phyloP scores from a whole-genome alignment of 2,329 filamentous ascomycete species.

The Falciphora oryzae region DNA sequence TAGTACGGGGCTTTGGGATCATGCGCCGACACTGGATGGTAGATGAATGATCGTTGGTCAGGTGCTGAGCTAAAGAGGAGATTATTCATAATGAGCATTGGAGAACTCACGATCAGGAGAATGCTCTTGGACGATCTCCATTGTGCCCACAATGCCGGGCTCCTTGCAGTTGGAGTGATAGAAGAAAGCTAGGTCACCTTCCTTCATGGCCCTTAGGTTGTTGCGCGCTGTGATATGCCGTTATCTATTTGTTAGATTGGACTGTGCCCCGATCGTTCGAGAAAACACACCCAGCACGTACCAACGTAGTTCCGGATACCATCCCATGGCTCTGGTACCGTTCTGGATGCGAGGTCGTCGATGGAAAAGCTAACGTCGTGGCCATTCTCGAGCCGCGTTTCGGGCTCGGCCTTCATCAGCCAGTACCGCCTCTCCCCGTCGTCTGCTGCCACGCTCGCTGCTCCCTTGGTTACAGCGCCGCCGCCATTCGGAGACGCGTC shows the following conservation, averaged over 20 bases:
- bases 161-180: slow-evolving; percentile 93
- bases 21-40: slow-evolving; percentile 56
- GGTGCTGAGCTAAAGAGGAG: neutral
- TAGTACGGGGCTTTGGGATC: slow-evolving; percentile 73
- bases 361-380: slow-evolving; percentile 91
- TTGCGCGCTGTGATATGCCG: slow-evolving; percentile 57
- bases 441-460: neutral
- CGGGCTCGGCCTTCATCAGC: slow-evolving; percentile 85
- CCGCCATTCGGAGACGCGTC: neutral
- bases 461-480: neutral
- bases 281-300: neutral
- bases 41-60: neutral
- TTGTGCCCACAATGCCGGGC: slow-evolving; percentile 78
- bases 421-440: slow-evolving; percentile 47
- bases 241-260: neutral
- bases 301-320: slow-evolving; percentile 42
- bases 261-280: neutral
- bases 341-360: slow-evolving; percentile 71
- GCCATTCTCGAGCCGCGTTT: slow-evolving; percentile 79
- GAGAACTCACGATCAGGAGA: slow-evolving; percentile 63
- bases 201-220: slow-evolving; percentile 85
- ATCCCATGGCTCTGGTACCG: slow-evolving; percentile 83
- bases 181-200: slow-evolving; percentile 90
- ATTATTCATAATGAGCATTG: neutral
- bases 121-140: slow-evolving; percentile 84